Conservation (phyloP, 495 filamentous ascomycete genomes). For the Hypoxylon fragiforme region DNA sequence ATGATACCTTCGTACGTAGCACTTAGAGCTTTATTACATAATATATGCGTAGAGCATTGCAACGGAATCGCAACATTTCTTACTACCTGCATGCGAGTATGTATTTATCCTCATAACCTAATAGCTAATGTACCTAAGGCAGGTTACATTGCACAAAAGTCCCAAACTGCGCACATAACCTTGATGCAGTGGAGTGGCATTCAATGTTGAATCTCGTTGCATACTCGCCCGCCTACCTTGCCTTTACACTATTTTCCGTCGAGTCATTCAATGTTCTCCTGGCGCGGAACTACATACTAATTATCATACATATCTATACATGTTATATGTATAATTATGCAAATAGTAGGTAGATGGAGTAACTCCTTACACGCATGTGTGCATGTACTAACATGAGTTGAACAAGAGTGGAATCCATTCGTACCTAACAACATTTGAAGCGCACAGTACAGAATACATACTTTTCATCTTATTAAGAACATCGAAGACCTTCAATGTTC, state of each 20-base stretch:
- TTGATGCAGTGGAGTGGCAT: too few species aligned
- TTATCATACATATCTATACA: slow-evolving; percentile 19
- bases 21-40: slow-evolving; percentile 1
- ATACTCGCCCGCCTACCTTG: slow-evolving; percentile 4
- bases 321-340: too few species aligned
- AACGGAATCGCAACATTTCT: too few species aligned
- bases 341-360: too few species aligned
- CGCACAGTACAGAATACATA: slow-evolving; percentile 24
- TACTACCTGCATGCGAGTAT: too few species aligned
- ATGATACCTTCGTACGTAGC: too few species aligned
- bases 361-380: too few species aligned
- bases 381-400: too few species aligned
- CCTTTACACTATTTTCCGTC: slow-evolving; percentile 10
- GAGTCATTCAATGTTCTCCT: too few species aligned
- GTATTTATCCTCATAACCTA: not conserved
- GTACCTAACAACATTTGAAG: too few species aligned
- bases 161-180: slow-evolving; percentile 19
- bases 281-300: slow-evolving; percentile 18
- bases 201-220: slow-evolving; percentile 18
- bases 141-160: slow-evolving; percentile 29
- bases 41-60: not conserved
- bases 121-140: not conserved
- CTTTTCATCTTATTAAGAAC: not conserved
- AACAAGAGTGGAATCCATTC: slow-evolving; percentile 27
- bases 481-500: slow-evolving; percentile 1